Percentiles rank a stretch among this genome's conserved stretches.
Evolutionary conservation across 345 rosid genomes (phyloP).

Genomic region (Eucalyptus tenuipes): DNA sequence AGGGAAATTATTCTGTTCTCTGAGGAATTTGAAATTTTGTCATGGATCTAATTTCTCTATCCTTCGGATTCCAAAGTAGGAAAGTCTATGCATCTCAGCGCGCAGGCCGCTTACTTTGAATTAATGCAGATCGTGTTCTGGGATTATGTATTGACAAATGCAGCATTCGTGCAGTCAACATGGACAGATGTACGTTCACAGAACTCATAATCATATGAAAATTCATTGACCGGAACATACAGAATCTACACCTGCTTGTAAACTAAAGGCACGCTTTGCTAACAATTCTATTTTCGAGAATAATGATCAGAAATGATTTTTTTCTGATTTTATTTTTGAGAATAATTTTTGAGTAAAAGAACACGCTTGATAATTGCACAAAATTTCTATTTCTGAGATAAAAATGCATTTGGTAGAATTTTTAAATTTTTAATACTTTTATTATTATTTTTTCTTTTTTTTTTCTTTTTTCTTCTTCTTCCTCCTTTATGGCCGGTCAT

Average conservation of each 20-base stretch:
- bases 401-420: too few species aligned
- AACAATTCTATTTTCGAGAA: accelerated
- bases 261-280: too few species aligned
- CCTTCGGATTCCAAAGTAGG: not conserved
- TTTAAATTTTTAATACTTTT: too few species aligned
- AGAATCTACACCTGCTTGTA: not conserved
- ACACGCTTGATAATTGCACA: accelerated
- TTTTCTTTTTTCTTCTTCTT: too few species aligned
- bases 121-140: not conserved
- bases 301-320: too few species aligned
- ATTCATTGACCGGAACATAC: not conserved
- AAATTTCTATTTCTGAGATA: too few species aligned
- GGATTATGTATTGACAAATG: not conserved
- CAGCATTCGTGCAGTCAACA: not conserved
- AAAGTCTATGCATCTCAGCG: not conserved
- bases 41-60: not conserved
- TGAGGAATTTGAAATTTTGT: not conserved
- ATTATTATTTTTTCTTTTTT: too few species aligned
- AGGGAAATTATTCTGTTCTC: not conserved
- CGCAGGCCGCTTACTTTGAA: not conserved
- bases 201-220: not conserved
- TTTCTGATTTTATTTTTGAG: too few species aligned
- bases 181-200: not conserved
- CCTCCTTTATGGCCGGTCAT: too few species aligned
- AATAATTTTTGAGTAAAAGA: too few species aligned